phyloP scores from a whole-genome alignment of 2,329 filamentous ascomycete genomes.

The Stemphylium lycopersici region DNA sequence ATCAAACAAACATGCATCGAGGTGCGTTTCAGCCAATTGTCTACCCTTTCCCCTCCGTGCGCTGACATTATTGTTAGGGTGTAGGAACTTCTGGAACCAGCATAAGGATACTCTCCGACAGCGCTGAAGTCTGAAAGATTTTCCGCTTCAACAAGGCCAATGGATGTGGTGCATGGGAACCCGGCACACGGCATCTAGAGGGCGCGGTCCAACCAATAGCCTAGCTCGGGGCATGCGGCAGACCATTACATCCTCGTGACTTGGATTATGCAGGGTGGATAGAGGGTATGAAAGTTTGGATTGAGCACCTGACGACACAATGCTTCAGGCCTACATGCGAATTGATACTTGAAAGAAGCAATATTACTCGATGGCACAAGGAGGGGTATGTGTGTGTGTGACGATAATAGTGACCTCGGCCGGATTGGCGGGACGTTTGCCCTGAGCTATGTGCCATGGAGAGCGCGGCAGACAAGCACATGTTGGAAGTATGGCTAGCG shows the following conservation, averaged over 20 bases:
- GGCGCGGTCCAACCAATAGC: slow-evolving; percentile 9
- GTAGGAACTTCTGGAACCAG: slow-evolving; percentile 83
- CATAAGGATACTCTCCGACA: slow-evolving; percentile 74
- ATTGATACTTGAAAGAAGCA: not conserved
- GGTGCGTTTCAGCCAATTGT: slow-evolving; percentile 43
- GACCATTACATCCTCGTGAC: not conserved
- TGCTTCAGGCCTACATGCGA: not conserved
- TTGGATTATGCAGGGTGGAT: slow-evolving; percentile 3
- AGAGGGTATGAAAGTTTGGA: not conserved
- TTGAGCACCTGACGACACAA: not conserved
- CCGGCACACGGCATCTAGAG: slow-evolving; percentile 1
- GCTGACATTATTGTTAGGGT: slow-evolving; percentile 56
- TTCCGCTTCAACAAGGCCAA: not conserved
- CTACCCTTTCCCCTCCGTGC: slow-evolving; percentile 36
- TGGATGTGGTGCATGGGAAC: not conserved
- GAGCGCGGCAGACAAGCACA: slow-evolving; percentile 6
- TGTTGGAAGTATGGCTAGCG: slow-evolving; percentile 12
- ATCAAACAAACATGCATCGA: slow-evolving; percentile 71
- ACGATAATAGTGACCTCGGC: slow-evolving; percentile 2
- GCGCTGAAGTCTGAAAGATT: slow-evolving; percentile 54
- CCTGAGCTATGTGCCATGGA: not conserved
- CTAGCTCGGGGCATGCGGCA: slow-evolving; percentile 9
- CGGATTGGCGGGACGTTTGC: slow-evolving; percentile 12
- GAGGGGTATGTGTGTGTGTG: not conserved
- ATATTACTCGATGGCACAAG: not conserved